These are phyloP conservation scores for Anthoceros angustus DNA, from an alignment of 225 moss, liverwort and hornwort genomes.

Conservation along the genomic window DNA sequence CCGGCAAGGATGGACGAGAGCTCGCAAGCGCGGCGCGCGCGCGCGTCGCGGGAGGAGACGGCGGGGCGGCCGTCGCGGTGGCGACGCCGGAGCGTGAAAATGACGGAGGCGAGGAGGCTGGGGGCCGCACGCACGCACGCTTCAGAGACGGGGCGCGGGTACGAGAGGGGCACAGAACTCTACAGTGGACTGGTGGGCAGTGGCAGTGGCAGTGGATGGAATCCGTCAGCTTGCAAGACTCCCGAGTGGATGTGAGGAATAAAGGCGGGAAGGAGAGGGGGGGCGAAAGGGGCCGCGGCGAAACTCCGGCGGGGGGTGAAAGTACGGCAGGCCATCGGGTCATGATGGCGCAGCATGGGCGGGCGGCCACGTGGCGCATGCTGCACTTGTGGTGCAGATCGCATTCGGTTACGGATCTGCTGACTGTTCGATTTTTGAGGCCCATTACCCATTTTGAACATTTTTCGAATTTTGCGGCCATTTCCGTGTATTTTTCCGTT, in stretches of 20 bases:
- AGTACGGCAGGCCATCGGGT: background rate
- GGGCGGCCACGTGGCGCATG: constrained; percentile 5
- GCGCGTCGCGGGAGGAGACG: no score
- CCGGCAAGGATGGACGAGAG: background rate
- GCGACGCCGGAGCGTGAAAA: no score
- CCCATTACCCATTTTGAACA: background rate
- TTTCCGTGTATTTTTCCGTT: background rate
- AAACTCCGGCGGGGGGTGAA: background rate
- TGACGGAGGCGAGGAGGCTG: no score
- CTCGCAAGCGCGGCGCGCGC: background rate
- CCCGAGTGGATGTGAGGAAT: no score
- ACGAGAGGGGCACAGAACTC: no score
- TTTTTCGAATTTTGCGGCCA: background rate
- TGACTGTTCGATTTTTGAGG: background rate
- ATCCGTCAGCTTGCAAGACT: no score
- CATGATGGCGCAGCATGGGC: background rate
- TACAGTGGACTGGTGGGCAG: no score
- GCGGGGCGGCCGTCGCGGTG: no score
- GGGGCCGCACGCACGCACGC: no score
- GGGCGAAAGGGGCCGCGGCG: background rate
- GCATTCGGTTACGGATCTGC: constrained; percentile 5
- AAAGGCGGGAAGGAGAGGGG: background rate
- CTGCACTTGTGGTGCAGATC: constrained; percentile 4
- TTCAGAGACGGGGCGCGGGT: no score
- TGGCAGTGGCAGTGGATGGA: no score